Evolutionary conservation across 768 basidiomycete species (phyloP).

Genomic region (Lactarius trivialis): DNA sequence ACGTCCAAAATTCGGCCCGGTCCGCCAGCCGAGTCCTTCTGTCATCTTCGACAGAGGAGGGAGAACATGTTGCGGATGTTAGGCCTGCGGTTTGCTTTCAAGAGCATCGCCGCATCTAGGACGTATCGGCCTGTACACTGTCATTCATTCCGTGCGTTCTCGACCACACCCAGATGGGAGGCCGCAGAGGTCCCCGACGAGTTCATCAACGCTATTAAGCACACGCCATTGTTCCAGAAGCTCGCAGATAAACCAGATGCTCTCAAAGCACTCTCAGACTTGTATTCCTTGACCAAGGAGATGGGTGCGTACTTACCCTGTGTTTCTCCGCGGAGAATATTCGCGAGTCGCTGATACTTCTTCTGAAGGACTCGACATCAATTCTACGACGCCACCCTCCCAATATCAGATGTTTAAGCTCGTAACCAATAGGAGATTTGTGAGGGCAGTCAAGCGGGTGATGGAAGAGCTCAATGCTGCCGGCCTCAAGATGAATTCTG

Average conservation of each 20-base stretch:
- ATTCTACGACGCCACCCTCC: constrained; percentile 40
- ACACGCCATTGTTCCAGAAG: constrained; percentile 42
- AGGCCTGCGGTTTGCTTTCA: constrained; percentile 1
- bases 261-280: constrained; percentile 40
- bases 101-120: not conserved
- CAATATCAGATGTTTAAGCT: constrained; percentile 50
- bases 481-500: constrained; percentile 51
- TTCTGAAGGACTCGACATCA: constrained; percentile 42
- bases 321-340: not conserved
- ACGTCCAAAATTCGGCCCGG: not conserved
- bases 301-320: constrained; percentile 33
- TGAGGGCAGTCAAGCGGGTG: constrained; percentile 40
- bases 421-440: constrained; percentile 46
- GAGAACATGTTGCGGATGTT: not conserved
- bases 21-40: not conserved
- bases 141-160: constrained; percentile 23
- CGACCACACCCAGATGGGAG: constrained; percentile 27
- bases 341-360: not conserved
- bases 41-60: not conserved
- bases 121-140: not conserved
- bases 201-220: constrained; percentile 38
- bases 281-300: constrained; percentile 42
- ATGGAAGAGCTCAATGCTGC: constrained; percentile 48
- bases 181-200: constrained; percentile 32
- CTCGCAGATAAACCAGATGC: constrained; percentile 45